Base-by-base conservation (phyloP, 345 rosid species). In the Gossypium turneri region DNA sequence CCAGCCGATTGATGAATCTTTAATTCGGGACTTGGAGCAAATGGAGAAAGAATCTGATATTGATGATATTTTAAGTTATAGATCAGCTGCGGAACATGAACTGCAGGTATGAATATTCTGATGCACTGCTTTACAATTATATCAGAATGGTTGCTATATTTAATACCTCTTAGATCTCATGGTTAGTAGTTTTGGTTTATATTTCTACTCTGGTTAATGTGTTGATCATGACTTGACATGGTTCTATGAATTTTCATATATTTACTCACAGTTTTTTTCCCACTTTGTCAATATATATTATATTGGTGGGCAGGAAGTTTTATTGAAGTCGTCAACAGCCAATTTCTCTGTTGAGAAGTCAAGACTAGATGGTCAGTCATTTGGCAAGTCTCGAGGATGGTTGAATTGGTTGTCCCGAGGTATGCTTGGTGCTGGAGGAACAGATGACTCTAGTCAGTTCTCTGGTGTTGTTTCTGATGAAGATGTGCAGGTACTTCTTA, bases 391-490 rank as follows among this genome's bases (percentile, higher is more conserved):
- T 17, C 87, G 90, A 75, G 97, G 98, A 73, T 94, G 98, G 98
- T 85, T 92, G 84, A 94, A 94, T 78, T 92, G 97, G 97, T 84
- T 94, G 71, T 94, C 98, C 38, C 91, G 94, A 70, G 97, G 98
- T 71, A 94, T 94, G 98, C 98, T 92, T 75, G 97, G 98, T 82
- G 98, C 98, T 72, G 98, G 97, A 68, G 98, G 97, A 56, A 92
- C 98, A 47, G 97, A 90, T 71, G 98, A 90, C 78, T 88, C 94
- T 75, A 84, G 88, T 80, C 98, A 92, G 77, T 94, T 94, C 81
- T 92, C 97, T 78, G 98, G 98, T 66, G 88, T 90, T 57, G 87
- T 94, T 77, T 90, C 97, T 13, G 97, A 94, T 86, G 98, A 94
- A 90, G 90, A 90, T 77, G 88, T 92, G 62, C 90, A 90, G 98